Conservation (phyloP, 805 yeast genomes). For the Wickerhamiella lipophila region DNA sequence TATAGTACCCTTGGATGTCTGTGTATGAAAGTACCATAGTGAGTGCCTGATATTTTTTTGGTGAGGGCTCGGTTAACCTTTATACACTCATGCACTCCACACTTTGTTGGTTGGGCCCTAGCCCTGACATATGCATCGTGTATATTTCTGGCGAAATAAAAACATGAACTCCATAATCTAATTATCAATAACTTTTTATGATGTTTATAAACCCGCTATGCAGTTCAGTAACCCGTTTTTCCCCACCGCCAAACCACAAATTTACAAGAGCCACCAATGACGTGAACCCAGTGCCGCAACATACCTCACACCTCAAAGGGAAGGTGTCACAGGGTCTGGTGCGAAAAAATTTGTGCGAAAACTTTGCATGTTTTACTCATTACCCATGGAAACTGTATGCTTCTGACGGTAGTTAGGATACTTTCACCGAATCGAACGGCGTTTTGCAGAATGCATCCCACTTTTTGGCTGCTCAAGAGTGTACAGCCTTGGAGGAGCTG, state of each 20-base stretch:
- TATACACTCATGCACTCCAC: conserved; percentile 9
- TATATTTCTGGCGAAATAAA: conserved; percentile 1
- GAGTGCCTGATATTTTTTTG: not conserved
- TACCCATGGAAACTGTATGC: too few relatives aligned
- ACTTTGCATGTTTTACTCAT: not conserved
- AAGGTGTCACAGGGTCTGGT: not conserved
- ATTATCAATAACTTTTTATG: conserved; percentile 9
- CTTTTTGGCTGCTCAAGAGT: too few relatives aligned
- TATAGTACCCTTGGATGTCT: not conserved
- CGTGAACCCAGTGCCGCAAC: not conserved
- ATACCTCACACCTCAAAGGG: not conserved
- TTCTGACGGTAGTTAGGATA: too few relatives aligned
- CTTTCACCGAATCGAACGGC: too few relatives aligned
- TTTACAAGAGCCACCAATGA: not conserved
- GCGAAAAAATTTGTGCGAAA: not conserved
- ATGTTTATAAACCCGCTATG: not conserved
- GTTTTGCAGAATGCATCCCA: too few relatives aligned
- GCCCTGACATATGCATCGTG: conserved; percentile 3
- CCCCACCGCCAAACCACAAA: not conserved
- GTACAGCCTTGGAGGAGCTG: too few relatives aligned
- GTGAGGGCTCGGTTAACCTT: not conserved
- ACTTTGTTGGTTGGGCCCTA: not conserved
- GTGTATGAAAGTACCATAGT: conserved; percentile 4
- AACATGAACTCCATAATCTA: not conserved
- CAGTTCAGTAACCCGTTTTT: not conserved